phyloP scores from a whole-genome alignment of 345 rosid genomes.

The Lepidium aucheri region DNA sequence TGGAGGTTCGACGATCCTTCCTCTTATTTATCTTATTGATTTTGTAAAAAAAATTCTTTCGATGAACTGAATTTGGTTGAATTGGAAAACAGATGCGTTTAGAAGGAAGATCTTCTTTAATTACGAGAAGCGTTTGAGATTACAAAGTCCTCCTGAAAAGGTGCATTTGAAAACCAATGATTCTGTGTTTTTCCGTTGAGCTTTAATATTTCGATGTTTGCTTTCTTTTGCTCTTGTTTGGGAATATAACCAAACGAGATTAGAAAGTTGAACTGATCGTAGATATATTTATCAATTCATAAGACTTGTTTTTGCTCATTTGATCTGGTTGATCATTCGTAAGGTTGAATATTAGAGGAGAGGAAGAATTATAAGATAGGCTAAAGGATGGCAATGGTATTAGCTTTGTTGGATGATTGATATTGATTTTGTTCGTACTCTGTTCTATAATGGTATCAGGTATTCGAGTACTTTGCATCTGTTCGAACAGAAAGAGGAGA shows the following conservation, averaged over 20 bases:
- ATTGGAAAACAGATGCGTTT: constrained; percentile 45
- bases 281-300: not conserved
- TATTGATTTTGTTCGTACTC: not conserved
- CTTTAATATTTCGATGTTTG: not conserved
- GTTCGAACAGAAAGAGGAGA: constrained; percentile 49
- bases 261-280: not conserved
- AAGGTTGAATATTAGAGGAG: not conserved
- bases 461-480: constrained; percentile 89
- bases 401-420: not conserved
- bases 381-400: not conserved
- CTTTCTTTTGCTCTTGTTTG: not conserved
- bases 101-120: constrained; percentile 89
- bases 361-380: not conserved
- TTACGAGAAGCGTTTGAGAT: constrained; percentile 90
- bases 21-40: not conserved
- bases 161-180: constrained; percentile 26
- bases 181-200: not conserved
- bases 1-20: constrained; percentile 37
- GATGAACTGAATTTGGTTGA: not conserved
- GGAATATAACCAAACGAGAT: not conserved
- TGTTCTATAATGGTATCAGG: constrained; percentile 27
- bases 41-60: not conserved
- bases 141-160: constrained; percentile 93
- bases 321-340: not conserved
- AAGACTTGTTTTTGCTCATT: not conserved